A percentile compares a stretch with the other conserved stretches of the same genome.
Conservation (phyloP, 805 yeast genomes). For the Sugiyamaella boreocaroliniensis region DNA sequence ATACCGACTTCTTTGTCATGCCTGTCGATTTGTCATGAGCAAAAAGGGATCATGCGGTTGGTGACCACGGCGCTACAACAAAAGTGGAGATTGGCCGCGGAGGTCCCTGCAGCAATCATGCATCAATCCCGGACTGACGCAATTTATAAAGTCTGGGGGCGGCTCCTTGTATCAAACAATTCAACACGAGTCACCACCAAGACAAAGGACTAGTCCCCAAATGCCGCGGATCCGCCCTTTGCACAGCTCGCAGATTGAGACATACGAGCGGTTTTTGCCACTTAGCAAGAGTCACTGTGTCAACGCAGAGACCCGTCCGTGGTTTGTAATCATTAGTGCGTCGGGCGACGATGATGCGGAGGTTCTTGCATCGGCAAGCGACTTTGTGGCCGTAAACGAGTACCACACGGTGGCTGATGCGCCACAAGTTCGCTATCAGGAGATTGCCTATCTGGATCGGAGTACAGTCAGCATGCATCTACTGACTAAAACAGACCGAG, state of each 20-base stretch:
- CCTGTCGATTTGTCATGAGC: too few relatives aligned
- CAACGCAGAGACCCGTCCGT: not conserved
- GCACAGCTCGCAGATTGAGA: not conserved
- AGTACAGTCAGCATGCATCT: not conserved
- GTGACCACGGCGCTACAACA: too few relatives aligned
- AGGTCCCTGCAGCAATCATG: not conserved
- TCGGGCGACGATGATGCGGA: not conserved
- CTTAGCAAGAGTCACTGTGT: not conserved
- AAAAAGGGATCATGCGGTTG: too few relatives aligned
- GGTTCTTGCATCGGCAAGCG: not conserved
- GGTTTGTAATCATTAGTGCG: not conserved
- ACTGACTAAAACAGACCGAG: not conserved
- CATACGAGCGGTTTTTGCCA: not conserved
- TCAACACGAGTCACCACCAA: too few relatives aligned
- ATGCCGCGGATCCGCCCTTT: not conserved
- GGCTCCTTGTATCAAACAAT: too few relatives aligned
- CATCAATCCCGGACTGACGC: not conserved
- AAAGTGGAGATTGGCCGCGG: not conserved
- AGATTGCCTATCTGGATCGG: not conserved
- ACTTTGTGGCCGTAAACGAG: not conserved
- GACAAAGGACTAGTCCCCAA: too few relatives aligned
- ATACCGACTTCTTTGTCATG: too few relatives aligned
- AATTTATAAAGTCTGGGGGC: too few relatives aligned
- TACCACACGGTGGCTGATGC: not conserved
- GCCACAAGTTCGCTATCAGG: not conserved